phyloP scores from a whole-genome alignment of 495 filamentous ascomycete species.

The Cairneyella variabilis region DNA sequence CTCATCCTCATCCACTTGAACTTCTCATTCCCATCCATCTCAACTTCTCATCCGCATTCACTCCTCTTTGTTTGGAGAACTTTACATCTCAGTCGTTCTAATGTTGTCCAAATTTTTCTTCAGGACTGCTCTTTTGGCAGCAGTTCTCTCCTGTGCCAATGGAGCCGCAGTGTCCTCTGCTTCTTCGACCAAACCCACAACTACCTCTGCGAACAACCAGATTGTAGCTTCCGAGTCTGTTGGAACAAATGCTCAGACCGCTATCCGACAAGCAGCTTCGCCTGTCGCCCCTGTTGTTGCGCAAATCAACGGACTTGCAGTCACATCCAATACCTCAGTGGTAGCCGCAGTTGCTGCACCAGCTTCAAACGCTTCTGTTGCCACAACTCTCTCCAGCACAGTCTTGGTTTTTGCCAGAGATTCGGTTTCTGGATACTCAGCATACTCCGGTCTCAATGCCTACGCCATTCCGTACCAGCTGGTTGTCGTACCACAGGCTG shows the following conservation, averaged over 20 bases:
- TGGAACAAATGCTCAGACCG: neutral
- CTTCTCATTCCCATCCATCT: no score
- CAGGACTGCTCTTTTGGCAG: slow-evolving; percentile 19
- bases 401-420: slow-evolving; percentile 58
- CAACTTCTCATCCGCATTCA: neutral
- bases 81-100: neutral
- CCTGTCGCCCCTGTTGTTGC: neutral
- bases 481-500: slow-evolving; percentile 48
- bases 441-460: slow-evolving; percentile 52
- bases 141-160: slow-evolving; percentile 23
- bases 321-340: neutral
- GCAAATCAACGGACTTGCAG: neutral
- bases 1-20: no score
- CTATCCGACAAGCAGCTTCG: neutral
- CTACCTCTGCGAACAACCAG: slow-evolving; percentile 20
- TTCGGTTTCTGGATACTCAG: slow-evolving; percentile 38
- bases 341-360: slow-evolving; percentile 7
- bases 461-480: slow-evolving; percentile 59
- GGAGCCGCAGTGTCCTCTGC: no score
- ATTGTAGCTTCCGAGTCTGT: neutral
- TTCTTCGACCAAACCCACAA: no score
- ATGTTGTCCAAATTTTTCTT: slow-evolving; percentile 12
- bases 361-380: slow-evolving; percentile 1
- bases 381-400: slow-evolving; percentile 33
- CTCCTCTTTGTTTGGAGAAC: no score